Base-by-base conservation (phyloP, 2,329 filamentous ascomycete species). In the Colletotrichum sp. region DNA sequence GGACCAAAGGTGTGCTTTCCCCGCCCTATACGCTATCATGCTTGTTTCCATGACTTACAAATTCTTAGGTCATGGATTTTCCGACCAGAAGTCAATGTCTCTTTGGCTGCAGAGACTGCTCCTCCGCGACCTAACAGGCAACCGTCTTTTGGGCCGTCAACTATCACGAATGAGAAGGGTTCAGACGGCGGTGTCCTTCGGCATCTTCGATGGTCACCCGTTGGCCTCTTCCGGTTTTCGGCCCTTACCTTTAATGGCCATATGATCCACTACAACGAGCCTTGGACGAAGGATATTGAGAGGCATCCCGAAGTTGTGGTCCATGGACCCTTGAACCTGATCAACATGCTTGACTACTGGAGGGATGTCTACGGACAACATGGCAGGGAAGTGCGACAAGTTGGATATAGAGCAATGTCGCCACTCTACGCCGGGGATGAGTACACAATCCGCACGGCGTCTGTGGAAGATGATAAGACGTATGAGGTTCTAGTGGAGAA, bases 211-310 rank as follows among this genome's bases (percentile, higher is more conserved):
- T 89, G 86, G 87, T 90, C 88, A 0, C 83, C 87, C 0, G 85
- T 86, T 0, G 87, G 85, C 3, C 88, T 98, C 2, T 98, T 97
- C 84, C 91, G 94, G 22, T 98, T 96, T 86, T 96, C 94, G 1
- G 95, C 95, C 0, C 86, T 98, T 55, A 98, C 95, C 0, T 96
- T 96, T 86, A 98, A 98, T 81, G 94, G 92, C 0, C 96, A 98
- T 83, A 93, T 92, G 78, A 98, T 98, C 71, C 96, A 98, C 83
- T 93, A 96, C 79, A 94, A 96, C 80, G 88, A 90, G 28, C 81
- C 87, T 15, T 96, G 94, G 87, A 91, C 91, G 16, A 87, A 87
- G 7, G 85, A 88, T 7, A 87, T 93, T 9, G 93, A 97, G 82
- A 92, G 93, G 0, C 94, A 97, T 80, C 90, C 90, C 0, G 90